phyloP scores from a whole-genome alignment of 164 flowering plant species.

The Chloranthus sessilifolius region DNA sequence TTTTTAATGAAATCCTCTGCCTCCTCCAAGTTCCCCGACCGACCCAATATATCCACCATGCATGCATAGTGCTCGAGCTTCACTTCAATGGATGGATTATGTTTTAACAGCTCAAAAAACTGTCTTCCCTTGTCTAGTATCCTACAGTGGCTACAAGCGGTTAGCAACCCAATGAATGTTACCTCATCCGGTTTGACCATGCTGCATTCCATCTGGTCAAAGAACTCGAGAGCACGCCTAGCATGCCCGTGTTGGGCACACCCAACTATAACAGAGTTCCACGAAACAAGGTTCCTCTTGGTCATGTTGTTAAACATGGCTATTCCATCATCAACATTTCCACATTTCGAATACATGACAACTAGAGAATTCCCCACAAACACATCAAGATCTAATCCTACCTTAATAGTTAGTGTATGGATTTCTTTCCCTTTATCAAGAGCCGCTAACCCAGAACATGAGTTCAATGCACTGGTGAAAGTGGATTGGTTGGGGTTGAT shows the following conservation, averaged over 20 bases:
- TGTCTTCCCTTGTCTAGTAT: conserved; percentile 5
- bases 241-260: conserved; percentile 10
- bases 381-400: conserved; percentile 12
- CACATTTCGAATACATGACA: conserved; percentile 15
- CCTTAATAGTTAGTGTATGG: conserved; percentile 10
- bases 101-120: conserved; percentile 7
- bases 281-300: conserved; percentile 10
- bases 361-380: conserved; percentile 18
- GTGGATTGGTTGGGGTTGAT: conserved; percentile 16
- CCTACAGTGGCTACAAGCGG: conserved; percentile 18
- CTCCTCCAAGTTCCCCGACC: conserved; percentile 15
- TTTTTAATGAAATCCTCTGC: conserved; percentile 15
- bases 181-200: conserved; percentile 6
- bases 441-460: conserved; percentile 13
- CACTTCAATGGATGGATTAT: conserved; percentile 5
- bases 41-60: conserved; percentile 18
- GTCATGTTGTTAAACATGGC: not conserved
- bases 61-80: conserved; percentile 16
- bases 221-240: conserved; percentile 4
- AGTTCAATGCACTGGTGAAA: conserved; percentile 17
- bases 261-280: conserved; percentile 8
- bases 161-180: conserved; percentile 14
- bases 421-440: conserved; percentile 14
- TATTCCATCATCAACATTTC: conserved; percentile 4
- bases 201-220: conserved; percentile 6